These are phyloP conservation scores for Trichophyton rubrum DNA, from an alignment of 2,329 filamentous ascomycete species.

Conservation along the genomic window DNA sequence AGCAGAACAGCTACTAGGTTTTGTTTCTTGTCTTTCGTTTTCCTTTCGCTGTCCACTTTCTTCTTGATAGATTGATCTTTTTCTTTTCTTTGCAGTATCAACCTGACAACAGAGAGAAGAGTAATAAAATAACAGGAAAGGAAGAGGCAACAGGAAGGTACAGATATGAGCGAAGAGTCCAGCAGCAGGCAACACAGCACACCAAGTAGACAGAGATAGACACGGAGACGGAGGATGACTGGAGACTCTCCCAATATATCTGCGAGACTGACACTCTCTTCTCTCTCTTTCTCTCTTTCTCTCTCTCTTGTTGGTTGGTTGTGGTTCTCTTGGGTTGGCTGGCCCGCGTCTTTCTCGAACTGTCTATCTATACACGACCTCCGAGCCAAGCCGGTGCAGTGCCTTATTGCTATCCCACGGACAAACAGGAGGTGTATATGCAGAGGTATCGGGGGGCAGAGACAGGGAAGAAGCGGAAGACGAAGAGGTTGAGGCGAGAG, in stretches of 20 bases:
- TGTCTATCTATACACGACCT: constrained; percentile 1
- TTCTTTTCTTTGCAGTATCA: neutral
- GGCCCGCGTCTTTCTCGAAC: neutral
- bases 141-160: constrained; percentile 1
- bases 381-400: neutral
- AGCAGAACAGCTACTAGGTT: constrained; percentile 3
- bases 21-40: neutral
- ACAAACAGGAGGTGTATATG: neutral
- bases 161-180: neutral
- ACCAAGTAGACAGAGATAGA: neutral
- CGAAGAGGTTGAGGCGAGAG: neutral
- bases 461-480: neutral
- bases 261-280: neutral
- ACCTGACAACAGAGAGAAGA: neutral
- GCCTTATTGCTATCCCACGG: neutral
- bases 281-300: neutral
- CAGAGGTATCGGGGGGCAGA: neutral
- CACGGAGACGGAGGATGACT: neutral
- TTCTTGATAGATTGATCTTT: neutral
- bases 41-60: neutral
- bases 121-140: neutral
- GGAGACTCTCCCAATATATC: neutral
- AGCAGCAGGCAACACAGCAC: neutral
- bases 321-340: neutral
- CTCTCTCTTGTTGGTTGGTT: neutral